Evolutionary conservation across 1,139 yeast genomes (phyloP), one percentile per base, ranked within the genome.

Genomic region (Geotrichum cucujoidarum): DNA sequence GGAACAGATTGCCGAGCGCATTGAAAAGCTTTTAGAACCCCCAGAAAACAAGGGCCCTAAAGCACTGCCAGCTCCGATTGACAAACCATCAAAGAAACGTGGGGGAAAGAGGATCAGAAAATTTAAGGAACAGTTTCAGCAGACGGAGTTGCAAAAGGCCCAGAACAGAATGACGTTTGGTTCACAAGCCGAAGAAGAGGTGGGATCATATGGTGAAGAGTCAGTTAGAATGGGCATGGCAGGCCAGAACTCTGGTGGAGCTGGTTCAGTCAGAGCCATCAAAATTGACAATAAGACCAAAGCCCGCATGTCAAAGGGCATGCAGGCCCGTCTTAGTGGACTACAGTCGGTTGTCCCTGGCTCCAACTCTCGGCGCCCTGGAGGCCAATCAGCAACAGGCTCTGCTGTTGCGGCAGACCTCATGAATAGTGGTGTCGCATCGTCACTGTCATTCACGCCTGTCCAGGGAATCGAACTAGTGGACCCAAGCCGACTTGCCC

Each of bases 81-180:
- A 90, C 51, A 75, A 74, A 49, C 79, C 81, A 42, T 81, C 92
- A 4, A 86, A 86, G 66, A 84, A 83, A 57, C 74, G 99, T 58
- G 97, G 95, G 1, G 99, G 99, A 0, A 71, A 80, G 55, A 71
- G 90, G 52, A 75, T 84, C 55, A 72, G 95, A 44, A 88, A 88
- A 65, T 77, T 80, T 71, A 87, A 85, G 62, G 88, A 89, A 61
- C 79, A 85, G 59, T 82, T 83, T 66, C 82, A 82, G 60, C 76
- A 84, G 74, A 83, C 95, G 0, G 95, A 89, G 46, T 64, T 86
- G 38, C 81, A 90, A 33, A 81, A 81, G 57, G 85, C 95, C 1
- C 95, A 88, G 58, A 89, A 90, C 62, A 78, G 86, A 57, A 76
- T 90, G 78, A 83, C 76, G 43, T 90, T 90, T 68, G 96, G 95